Conservation (phyloP, 345 rosid genomes). For the Populus deltoides region DNA sequence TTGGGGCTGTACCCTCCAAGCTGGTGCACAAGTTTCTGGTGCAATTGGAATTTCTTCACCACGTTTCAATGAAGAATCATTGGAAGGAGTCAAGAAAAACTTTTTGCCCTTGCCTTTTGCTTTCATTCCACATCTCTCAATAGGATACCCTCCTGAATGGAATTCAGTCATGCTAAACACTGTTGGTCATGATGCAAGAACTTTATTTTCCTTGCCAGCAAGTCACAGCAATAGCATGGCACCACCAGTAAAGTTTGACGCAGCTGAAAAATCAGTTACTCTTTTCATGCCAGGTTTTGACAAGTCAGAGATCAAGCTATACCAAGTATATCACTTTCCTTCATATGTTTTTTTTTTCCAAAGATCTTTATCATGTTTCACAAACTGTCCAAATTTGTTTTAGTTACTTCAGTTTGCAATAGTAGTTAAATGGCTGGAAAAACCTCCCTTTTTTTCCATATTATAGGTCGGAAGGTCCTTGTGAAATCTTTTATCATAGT, state of each 20-base stretch:
- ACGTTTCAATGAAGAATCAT: slow-evolving; percentile 15
- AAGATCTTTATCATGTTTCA: not conserved
- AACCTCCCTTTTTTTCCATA: not conserved
- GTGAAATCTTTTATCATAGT: not conserved
- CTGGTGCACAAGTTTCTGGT: slow-evolving; percentile 70
- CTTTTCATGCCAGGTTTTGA: slow-evolving; percentile 91
- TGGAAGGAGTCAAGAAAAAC: slow-evolving; percentile 37
- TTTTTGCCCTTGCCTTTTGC: slow-evolving; percentile 67
- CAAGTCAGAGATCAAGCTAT: slow-evolving; percentile 87
- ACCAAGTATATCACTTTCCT: slow-evolving; percentile 53
- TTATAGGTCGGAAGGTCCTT: slow-evolving; percentile 7
- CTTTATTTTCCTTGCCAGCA: slow-evolving; percentile 44
- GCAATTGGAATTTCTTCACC: slow-evolving; percentile 47
- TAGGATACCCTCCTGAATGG: slow-evolving; percentile 49
- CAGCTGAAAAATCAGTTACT: slow-evolving; percentile 49
- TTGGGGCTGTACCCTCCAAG: slow-evolving; percentile 86
- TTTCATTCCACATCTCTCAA: slow-evolving; percentile 45
- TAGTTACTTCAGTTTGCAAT: not conserved
- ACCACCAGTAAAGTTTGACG: slow-evolving; percentile 57
- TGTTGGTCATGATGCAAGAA: slow-evolving; percentile 39
- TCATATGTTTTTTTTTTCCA: not conserved
- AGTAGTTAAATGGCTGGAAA: not conserved
- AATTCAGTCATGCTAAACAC: slow-evolving; percentile 41
- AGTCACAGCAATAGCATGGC: slow-evolving; percentile 24
- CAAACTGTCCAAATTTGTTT: not conserved